Conservation (phyloP, 2,329 filamentous ascomycete species). For the Chlorencoelia australis region DNA sequence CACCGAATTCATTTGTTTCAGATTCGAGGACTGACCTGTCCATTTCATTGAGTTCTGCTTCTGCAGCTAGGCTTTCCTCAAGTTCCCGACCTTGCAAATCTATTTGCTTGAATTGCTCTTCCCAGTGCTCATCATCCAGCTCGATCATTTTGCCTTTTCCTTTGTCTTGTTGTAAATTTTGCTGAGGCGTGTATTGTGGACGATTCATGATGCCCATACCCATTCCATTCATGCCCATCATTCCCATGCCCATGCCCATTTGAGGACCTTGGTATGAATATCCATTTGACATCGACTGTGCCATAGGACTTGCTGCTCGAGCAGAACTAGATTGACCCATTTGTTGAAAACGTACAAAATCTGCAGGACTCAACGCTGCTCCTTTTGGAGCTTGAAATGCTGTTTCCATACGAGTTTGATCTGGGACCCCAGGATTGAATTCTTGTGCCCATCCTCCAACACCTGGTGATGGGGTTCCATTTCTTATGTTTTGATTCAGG, state of each 20-base stretch:
- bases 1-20: constrained; percentile 67
- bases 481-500: constrained; percentile 22
- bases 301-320: constrained; percentile 48
- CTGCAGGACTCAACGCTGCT: constrained; percentile 64
- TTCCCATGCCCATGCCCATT: constrained; percentile 37
- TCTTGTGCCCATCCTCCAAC: constrained; percentile 51
- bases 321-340: constrained; percentile 45
- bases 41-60: constrained; percentile 72
- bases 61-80: constrained; percentile 28
- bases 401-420: constrained; percentile 60
- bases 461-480: constrained; percentile 27
- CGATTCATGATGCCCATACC: constrained; percentile 39
- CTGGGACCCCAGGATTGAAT: constrained; percentile 45
- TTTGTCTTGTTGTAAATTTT: constrained; percentile 43
- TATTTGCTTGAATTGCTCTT: constrained; percentile 88
- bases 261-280: constrained; percentile 46
- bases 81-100: constrained; percentile 50
- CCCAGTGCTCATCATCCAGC: constrained; percentile 89
- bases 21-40: constrained; percentile 70
- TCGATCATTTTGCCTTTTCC: constrained; percentile 92
- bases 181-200: constrained; percentile 32
- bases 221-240: constrained; percentile 50
- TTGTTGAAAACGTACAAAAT: constrained; percentile 82
- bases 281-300: constrained; percentile 34
- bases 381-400: constrained; percentile 50